A percentile compares a stretch with the other conserved stretches of the same genome.
phyloP scores from a whole-genome alignment of 176 grass and related monocot genomes.

The Phoenix roebelenii region DNA sequence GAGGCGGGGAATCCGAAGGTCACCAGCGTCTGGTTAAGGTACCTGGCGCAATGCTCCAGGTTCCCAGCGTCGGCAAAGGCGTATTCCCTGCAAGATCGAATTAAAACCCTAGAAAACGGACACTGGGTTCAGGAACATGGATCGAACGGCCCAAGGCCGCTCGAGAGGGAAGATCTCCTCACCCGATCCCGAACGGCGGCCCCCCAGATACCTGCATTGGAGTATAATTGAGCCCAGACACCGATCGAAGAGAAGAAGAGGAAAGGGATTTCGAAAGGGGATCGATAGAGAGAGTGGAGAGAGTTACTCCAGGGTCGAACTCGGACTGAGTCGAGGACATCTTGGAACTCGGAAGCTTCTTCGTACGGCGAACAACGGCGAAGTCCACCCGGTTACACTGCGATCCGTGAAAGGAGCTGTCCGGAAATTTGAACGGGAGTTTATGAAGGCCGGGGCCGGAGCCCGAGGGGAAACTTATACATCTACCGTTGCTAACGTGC shows the following conservation, averaged over 20 bases:
- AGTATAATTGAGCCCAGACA: not conserved
- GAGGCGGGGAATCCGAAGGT: slow-evolving; percentile 91
- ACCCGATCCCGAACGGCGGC: slow-evolving; percentile 52
- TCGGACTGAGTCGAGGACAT: slow-evolving; percentile 36
- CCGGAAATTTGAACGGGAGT: no score
- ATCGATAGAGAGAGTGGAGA: slow-evolving; percentile 18
- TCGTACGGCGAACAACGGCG: no score
- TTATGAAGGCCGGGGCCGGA: no score
- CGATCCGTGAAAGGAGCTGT: no score
- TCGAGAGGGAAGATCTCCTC: slow-evolving; percentile 6
- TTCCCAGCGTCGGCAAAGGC: slow-evolving; percentile 74
- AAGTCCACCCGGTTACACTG: no score
- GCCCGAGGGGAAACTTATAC: no score
- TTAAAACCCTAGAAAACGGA: slow-evolving; percentile 22
- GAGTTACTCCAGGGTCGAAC: slow-evolving; percentile 65
- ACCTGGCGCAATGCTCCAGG: slow-evolving; percentile 82
- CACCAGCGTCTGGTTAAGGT: slow-evolving; percentile 98
- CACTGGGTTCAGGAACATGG: no score
- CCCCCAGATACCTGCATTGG: slow-evolving; percentile 64
- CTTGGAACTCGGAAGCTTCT: no score
- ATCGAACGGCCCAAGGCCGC: no score
- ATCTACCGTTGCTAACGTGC: no score
- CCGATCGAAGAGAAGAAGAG: no score
- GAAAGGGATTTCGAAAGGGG: not conserved
- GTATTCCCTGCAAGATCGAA: slow-evolving; percentile 36